Base-by-base conservation (phyloP, 1,284 basidiomycete species). In the Cryptococcus sp. region DNA sequence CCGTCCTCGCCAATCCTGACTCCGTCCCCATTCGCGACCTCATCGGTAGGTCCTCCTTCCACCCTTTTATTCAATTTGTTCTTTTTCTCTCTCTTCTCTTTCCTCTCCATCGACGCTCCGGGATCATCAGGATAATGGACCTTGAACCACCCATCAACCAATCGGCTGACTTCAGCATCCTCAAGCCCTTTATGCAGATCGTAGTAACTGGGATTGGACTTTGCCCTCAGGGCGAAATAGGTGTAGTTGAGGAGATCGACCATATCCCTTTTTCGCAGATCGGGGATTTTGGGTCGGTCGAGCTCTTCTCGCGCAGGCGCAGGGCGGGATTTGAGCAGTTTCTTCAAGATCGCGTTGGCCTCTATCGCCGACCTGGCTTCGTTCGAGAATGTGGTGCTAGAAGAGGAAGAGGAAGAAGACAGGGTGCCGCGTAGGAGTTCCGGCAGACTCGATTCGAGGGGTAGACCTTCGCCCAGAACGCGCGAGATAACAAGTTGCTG, bases 191-290 rank as follows among this genome's bases (percentile, higher is more conserved):
- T 57, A 63, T 72, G 58, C 6, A 85, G 81, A 58, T 86, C 88
- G 73, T 99, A 99, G 79, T 90, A 98, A 1, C 85, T 84, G 13
- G 95, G 93, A 77, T 99, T 99, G 62, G 82, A 85, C 56, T 80
- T 81, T 52, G 92, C 76, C 61, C 94, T 84, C 50, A 83, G 82
- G 7, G 85, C 83, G 35, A 96, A 82, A 78, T 89, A 93, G 8
- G 93, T 93, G 78, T 88, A 92, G 1, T 88, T 87, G 40, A 96
- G 76, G 6, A 83, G 79, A 69, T 94, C 90, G 60, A 93, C 82
- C 45, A 86, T 78, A 66, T 91, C 86, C 67, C 91, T 85, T 69
- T 84, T 86, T 49, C 82, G 77, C 45, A 80, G 66, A 62, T 86
- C 80, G 13, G 71, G 66, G 3, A 63, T 51, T 35, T 60, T 58